Percentiles rank a stretch among this genome's conserved stretches.
phyloP scores from a whole-genome alignment of 495 filamentous ascomycete genomes.

The Penicillium steckii region DNA sequence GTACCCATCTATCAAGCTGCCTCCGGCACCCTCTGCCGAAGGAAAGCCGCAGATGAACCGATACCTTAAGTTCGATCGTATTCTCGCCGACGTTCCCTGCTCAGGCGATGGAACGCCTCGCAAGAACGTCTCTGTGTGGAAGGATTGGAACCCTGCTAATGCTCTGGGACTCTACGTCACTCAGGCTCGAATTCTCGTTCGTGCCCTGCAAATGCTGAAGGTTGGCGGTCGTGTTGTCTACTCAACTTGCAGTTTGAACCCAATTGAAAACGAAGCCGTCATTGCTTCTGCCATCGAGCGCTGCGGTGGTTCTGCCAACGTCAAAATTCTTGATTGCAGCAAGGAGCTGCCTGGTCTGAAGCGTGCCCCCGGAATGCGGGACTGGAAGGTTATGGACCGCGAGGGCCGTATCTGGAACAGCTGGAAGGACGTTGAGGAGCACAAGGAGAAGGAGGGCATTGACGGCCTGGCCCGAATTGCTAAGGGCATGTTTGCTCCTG shows the following conservation, averaged over 20 bases:
- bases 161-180: conserved; percentile 80
- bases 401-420: conserved; percentile 69
- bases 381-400: conserved; percentile 89
- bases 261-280: conserved; percentile 96
- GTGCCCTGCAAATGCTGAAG: conserved; percentile 95
- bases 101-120: conserved; percentile 90
- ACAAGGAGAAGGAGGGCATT: conserved; percentile 53
- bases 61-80: conserved; percentile 95
- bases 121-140: conserved; percentile 92
- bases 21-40: conserved; percentile 43
- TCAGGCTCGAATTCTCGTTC: conserved; percentile 85
- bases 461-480: conserved; percentile 62
- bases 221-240: conserved; percentile 92
- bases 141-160: conserved; percentile 84
- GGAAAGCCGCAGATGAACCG: conserved; percentile 54
- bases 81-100: conserved; percentile 94
- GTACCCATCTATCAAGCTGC: conserved; percentile 85
- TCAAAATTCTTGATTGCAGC: conserved; percentile 79
- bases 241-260: conserved; percentile 98
- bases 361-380: conserved; percentile 65
- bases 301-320: conserved; percentile 80
- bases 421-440: conserved; percentile 73
- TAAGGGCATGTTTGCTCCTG: conserved; percentile 81
- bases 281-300: conserved; percentile 80
- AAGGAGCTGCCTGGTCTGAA: conserved; percentile 73